phyloP scores from a whole-genome alignment of 2,329 filamentous ascomycete species.

The Ophiosphaerella narmari region DNA sequence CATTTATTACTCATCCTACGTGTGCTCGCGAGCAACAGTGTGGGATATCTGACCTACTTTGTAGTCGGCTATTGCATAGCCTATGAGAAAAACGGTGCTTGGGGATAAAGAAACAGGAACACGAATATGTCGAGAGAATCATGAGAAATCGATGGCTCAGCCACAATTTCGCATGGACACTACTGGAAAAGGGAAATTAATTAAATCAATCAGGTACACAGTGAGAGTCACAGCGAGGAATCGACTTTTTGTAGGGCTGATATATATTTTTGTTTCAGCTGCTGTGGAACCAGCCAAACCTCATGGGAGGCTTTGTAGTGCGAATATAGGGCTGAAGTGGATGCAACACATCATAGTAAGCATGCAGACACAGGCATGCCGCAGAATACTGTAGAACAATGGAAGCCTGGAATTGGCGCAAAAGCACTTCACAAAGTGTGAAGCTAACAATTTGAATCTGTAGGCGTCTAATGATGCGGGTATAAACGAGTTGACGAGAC shows the following conservation, averaged over 20 bases:
- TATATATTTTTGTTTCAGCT: not conserved
- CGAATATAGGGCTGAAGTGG: conserved; percentile 1
- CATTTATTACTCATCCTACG: too few species aligned
- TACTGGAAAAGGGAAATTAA: too few species aligned
- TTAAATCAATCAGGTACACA: not conserved
- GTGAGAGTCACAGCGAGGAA: not conserved
- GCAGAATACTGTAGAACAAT: not conserved
- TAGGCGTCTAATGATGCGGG: not conserved
- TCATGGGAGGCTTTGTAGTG: not conserved
- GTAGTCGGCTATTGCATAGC: too few species aligned
- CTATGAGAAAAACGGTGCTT: too few species aligned
- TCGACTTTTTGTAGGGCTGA: not conserved
- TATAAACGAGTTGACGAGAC: not conserved
- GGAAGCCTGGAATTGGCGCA: not conserved
- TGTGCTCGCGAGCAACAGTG: too few species aligned
- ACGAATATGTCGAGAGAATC: too few species aligned
- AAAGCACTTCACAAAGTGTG: too few species aligned
- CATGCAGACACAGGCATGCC: not conserved
- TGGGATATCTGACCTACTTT: too few species aligned
- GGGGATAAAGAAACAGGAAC: too few species aligned
- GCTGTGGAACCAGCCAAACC: not conserved
- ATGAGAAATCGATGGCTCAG: too few species aligned
- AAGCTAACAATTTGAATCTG: not conserved
- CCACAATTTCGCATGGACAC: too few species aligned
- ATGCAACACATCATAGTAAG: not conserved